phyloP scores from a whole-genome alignment of 352 stramenopile genomes.

The Globisporangium orthogonon region DNA sequence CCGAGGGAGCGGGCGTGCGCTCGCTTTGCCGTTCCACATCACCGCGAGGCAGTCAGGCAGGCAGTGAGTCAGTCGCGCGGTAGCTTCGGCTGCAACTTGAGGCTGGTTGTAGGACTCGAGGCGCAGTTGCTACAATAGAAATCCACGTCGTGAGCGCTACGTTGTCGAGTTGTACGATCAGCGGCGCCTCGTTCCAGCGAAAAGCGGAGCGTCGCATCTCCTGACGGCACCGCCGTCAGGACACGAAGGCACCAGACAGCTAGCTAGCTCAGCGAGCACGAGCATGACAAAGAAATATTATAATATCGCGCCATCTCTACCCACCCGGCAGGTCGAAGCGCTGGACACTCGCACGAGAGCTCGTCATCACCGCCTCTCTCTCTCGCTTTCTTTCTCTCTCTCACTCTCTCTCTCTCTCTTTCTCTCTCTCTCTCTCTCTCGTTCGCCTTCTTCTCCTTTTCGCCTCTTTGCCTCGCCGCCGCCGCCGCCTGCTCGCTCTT shows the following conservation, averaged over 20 bases:
- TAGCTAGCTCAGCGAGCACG: not conserved
- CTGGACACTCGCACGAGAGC: not conserved
- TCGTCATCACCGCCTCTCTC: not conserved
- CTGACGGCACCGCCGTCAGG: not conserved
- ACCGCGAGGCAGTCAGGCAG: not conserved
- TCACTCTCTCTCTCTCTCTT: not conserved
- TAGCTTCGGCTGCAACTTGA: no score
- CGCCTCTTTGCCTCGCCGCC: not conserved
- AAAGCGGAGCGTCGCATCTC: not conserved
- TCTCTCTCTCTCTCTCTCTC: not conserved
- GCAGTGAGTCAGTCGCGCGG: no score
- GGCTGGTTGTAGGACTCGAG: not conserved
- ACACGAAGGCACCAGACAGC: not conserved
- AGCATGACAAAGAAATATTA: not conserved
- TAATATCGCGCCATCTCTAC: not conserved
- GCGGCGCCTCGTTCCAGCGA: no score
- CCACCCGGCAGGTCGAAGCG: not conserved
- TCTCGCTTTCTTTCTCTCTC: not conserved
- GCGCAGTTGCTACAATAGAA: constrained; percentile 5
- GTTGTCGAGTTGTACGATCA: no score
- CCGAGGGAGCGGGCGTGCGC: not conserved
- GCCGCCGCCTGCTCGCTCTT: constrained; percentile 16
- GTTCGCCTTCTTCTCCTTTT: not conserved
- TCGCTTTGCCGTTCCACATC: no score
- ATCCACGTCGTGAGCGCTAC: not conserved